Evolutionary conservation across 2,329 filamentous ascomycete species (phyloP).

Genomic region (Apiospora sp.): DNA sequence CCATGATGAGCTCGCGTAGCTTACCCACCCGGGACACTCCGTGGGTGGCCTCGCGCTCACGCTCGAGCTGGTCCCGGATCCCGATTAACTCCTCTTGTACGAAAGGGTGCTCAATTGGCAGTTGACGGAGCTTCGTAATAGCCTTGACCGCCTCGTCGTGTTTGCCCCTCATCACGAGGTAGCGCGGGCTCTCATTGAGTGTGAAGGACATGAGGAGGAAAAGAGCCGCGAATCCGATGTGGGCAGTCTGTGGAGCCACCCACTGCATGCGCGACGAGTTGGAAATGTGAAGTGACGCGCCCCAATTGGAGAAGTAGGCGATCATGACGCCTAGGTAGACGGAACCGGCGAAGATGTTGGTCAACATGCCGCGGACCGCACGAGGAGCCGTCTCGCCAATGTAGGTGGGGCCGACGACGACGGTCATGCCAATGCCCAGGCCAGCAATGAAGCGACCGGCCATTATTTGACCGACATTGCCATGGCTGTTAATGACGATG

Average conservation of each 20-base stretch:
- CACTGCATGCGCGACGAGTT: conserved; percentile 27
- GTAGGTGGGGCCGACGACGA: conserved; percentile 50
- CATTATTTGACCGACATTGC: conserved; percentile 38
- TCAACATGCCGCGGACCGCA: conserved; percentile 28
- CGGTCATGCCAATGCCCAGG: conserved; percentile 51
- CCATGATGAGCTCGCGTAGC: conserved; percentile 51
- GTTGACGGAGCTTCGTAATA: conserved; percentile 27
- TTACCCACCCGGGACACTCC: conserved; percentile 52
- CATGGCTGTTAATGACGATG: conserved; percentile 30
- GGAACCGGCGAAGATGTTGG: conserved; percentile 28
- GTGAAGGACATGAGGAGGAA: conserved; percentile 28
- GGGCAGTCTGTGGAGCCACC: conserved; percentile 27
- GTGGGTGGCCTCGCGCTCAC: conserved; percentile 56
- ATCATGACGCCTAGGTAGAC: conserved; percentile 28
- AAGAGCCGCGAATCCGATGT: conserved; percentile 27
- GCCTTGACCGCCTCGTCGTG: conserved; percentile 28
- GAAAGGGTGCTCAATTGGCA: conserved; percentile 46
- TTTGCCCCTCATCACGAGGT: conserved; percentile 28
- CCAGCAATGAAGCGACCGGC: conserved; percentile 52
- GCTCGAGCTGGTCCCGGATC: conserved; percentile 48
- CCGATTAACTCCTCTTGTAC: conserved; percentile 35
- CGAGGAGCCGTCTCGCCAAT: conserved; percentile 52
- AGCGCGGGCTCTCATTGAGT: conserved; percentile 30
- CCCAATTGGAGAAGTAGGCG: conserved; percentile 28
- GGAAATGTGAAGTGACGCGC: conserved; percentile 25